A percentile compares a stretch with the other conserved stretches of the same genome.
Evolutionary conservation across 805 yeast genomes (phyloP).

Genomic region (Wickerhamiella alocasiicola): DNA sequence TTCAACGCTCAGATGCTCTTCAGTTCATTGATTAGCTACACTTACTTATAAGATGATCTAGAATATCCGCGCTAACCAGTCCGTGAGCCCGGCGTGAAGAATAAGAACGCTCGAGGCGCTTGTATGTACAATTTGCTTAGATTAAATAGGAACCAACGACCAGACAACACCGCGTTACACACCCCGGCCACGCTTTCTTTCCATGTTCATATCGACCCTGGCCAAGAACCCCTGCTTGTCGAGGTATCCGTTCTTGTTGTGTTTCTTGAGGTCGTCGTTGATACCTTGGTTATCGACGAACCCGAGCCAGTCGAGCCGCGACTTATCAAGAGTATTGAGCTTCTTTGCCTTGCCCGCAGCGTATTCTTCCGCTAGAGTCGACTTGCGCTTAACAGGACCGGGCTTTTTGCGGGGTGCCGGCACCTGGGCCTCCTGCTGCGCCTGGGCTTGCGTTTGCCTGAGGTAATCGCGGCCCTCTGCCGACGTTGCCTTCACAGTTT

Average conservation of each 20-base stretch:
- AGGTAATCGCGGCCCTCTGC: slow-evolving; percentile 77
- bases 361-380: slow-evolving; percentile 65
- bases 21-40: no score
- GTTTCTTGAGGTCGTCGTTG: slow-evolving; percentile 63
- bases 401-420: slow-evolving; percentile 14
- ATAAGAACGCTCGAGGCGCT: no score
- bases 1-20: no score
- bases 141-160: no score
- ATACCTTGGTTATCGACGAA: slow-evolving; percentile 82
- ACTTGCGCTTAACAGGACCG: slow-evolving; percentile 45
- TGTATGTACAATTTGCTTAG: no score
- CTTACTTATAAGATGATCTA: no score
- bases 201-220: slow-evolving; percentile 53
- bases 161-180: no score
- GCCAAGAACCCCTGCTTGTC: slow-evolving; percentile 83
- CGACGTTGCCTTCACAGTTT: slow-evolving; percentile 60
- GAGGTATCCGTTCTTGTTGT: slow-evolving; percentile 81
- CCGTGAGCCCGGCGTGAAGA: no score
- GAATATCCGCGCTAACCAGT: no score
- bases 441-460: slow-evolving; percentile 16
- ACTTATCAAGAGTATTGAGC: slow-evolving; percentile 82
- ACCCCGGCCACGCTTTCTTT: no score
- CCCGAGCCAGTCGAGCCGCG: slow-evolving; percentile 87
- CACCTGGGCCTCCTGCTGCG: slow-evolving; percentile 17
- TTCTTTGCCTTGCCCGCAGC: slow-evolving; percentile 59